Percentiles rank a stretch among this genome's conserved stretches.
These are phyloP conservation scores for Phytopythium sindhum DNA, from an alignment of 352 stramenopile genomes.

Conservation along the genomic window DNA sequence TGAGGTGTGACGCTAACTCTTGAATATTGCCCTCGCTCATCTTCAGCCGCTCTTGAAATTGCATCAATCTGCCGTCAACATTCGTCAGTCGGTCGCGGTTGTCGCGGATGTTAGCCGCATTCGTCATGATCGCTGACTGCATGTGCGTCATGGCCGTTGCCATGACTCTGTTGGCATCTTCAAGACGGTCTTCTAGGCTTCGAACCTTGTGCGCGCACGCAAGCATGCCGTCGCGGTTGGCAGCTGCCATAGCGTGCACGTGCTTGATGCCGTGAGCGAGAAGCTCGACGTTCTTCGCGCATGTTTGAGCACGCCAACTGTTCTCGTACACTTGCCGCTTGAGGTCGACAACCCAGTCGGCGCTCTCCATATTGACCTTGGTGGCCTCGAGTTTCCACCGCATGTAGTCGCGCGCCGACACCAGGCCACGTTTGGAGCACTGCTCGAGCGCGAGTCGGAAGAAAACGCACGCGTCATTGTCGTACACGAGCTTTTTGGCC, in stretches of 20 bases:
- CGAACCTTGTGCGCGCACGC: constrained; percentile 4
- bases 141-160: constrained; percentile 8
- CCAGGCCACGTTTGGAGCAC: constrained; percentile 10
- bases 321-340: constrained; percentile 22
- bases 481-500: constrained; percentile 26
- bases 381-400: constrained; percentile 23
- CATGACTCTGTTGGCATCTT: constrained; percentile 6
- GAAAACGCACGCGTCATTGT: constrained; percentile 24
- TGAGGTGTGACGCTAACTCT: constrained; percentile 7
- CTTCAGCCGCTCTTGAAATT: constrained; percentile 11
- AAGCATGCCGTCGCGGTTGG: constrained; percentile 12
- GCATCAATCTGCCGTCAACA: neutral
- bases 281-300: constrained; percentile 11
- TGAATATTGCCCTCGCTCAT: constrained; percentile 17
- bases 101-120: neutral
- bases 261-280: constrained; percentile 14
- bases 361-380: constrained; percentile 32
- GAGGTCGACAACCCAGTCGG: constrained; percentile 32
- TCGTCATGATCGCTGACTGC: neutral
- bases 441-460: constrained; percentile 28
- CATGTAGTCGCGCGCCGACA: constrained; percentile 13
- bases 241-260: constrained; percentile 12
- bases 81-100: neutral
- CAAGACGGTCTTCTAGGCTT: constrained; percentile 5
- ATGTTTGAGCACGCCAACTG: constrained; percentile 10